These are phyloP conservation scores for Francoa sonchifolia DNA, from an alignment of 441 rosid genomes.

Conservation along the genomic window DNA sequence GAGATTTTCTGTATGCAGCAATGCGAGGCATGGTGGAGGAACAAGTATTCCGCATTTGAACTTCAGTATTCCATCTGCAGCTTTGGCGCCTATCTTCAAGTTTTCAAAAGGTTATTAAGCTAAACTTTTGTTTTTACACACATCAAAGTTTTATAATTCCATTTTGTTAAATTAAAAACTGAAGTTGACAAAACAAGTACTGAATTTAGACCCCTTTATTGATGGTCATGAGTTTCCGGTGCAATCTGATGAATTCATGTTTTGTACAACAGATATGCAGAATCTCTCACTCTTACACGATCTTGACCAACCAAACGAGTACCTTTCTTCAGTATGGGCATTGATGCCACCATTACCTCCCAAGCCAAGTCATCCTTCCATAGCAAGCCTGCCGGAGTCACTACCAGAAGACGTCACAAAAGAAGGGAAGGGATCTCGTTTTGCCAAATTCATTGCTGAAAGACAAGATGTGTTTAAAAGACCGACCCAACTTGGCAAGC, in stretches of 20 bases:
- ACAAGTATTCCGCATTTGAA: constrained; percentile 78
- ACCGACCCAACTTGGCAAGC: constrained; percentile 17
- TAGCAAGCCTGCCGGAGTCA: constrained; percentile 27
- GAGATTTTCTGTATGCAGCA: constrained; percentile 39
- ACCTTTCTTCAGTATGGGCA: constrained; percentile 74
- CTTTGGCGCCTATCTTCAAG: constrained; percentile 61
- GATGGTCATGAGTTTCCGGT: neutral
- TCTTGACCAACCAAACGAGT: constrained; percentile 55
- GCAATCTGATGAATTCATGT: constrained; percentile 5
- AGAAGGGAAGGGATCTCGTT: constrained; percentile 63
- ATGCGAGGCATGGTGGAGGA: constrained; percentile 86
- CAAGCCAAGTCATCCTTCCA: constrained; percentile 31
- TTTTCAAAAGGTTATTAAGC: constrained; percentile 56
- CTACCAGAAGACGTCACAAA: constrained; percentile 27
- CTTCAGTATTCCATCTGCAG: constrained; percentile 86
- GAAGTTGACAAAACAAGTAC: neutral
- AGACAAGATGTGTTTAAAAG: constrained; percentile 30
- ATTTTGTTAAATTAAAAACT: neutral
- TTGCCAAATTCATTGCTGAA: constrained; percentile 70
- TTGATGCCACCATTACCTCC: constrained; percentile 65
- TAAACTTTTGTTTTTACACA: neutral
- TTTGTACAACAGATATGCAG: constrained; percentile 37
- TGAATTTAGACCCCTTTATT: neutral
- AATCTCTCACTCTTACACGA: constrained; percentile 35
- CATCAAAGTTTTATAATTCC: neutral